Conservation (phyloP, 1,284 basidiomycete species). For the Earliella scabrosa region DNA sequence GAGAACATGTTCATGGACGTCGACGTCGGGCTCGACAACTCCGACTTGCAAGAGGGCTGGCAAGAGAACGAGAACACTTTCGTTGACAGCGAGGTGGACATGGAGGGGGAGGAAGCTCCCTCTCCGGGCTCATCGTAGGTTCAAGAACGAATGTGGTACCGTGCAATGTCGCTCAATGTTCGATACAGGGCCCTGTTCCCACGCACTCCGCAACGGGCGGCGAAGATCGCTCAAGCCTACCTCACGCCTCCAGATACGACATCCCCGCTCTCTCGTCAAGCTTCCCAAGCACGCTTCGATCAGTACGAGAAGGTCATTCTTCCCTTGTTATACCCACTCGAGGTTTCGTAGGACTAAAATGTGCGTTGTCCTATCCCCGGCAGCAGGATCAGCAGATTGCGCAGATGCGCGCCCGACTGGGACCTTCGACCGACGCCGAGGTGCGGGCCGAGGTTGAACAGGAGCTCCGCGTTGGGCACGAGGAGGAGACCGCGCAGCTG, state of each 20-base stretch:
- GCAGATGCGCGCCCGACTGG: too few species aligned
- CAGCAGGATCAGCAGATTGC: too few species aligned
- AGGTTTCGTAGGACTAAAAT: too few species aligned
- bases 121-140: not conserved
- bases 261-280: not conserved
- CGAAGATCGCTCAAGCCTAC: not conserved
- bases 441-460: too few species aligned
- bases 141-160: not conserved
- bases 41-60: not conserved
- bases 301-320: too few species aligned
- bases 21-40: not conserved
- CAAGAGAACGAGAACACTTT: not conserved
- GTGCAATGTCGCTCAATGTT: not conserved
- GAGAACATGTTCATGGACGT: not conserved
- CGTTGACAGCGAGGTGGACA: too few species aligned
- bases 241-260: constrained; percentile 2
- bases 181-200: not conserved
- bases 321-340: too few species aligned
- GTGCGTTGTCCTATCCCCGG: too few species aligned
- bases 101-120: not conserved
- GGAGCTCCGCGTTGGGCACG: not conserved
- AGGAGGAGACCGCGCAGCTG: not conserved
- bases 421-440: too few species aligned
- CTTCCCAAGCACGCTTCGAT: not conserved
- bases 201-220: not conserved